Evolutionary conservation across 768 basidiomycete genomes (phyloP).

Genomic region (Russula lepida): DNA sequence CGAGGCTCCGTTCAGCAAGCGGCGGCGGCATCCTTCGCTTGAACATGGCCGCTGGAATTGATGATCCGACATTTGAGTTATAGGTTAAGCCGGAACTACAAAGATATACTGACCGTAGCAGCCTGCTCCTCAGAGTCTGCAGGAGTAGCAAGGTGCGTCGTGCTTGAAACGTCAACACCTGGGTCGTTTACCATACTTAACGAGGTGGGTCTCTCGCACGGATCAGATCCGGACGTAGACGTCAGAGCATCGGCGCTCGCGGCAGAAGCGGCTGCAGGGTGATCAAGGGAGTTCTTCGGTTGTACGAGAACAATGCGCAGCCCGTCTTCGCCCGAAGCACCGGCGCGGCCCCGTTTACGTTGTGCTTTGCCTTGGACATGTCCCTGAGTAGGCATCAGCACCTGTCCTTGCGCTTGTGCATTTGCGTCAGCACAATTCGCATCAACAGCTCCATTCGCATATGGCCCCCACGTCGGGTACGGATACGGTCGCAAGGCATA

Average conservation of each 20-base stretch:
- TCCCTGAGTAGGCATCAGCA: not conserved
- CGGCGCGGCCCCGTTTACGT: conserved; percentile 2
- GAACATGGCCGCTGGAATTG: conserved; percentile 22
- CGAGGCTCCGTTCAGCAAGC: conserved; percentile 23
- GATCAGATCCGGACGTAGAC: not conserved
- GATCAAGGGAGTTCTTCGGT: not conserved
- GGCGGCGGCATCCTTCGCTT: conserved; percentile 35
- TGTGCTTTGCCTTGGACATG: not conserved
- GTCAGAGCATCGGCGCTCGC: not conserved
- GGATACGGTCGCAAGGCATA: conserved; percentile 21
- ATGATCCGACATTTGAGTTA: not conserved
- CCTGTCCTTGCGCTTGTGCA: not conserved
- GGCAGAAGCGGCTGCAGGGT: not conserved
- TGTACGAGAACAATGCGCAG: conserved; percentile 15
- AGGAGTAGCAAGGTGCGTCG: not conserved
- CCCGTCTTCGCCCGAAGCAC: not conserved
- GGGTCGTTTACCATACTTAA: not conserved
- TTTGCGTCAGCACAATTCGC: conserved; percentile 6
- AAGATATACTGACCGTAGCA: conserved; percentile 1
- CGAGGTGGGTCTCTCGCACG: not conserved
- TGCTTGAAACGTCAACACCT: not conserved
- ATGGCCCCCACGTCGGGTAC: conserved; percentile 17
- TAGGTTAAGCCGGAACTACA: too few species aligned
- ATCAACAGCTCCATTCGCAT: not conserved
- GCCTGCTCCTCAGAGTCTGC: not conserved